phyloP scores from a whole-genome alignment of 805 yeast genomes.

The Maudiozyma bulderi region DNA sequence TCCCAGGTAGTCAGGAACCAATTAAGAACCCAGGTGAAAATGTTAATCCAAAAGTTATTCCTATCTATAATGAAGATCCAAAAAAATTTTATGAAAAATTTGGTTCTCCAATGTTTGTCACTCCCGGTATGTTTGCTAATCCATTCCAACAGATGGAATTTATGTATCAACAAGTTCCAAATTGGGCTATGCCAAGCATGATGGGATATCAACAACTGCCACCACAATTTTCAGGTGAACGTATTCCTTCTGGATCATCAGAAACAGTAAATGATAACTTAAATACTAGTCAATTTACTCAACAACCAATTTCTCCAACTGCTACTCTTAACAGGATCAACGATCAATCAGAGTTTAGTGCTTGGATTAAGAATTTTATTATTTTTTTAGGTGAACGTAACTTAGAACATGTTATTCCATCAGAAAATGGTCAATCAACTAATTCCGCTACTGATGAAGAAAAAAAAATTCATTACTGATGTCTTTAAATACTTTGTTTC shows the following conservation, averaged over 20 bases:
- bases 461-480: background rate
- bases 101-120: background rate
- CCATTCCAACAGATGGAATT: background rate
- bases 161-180: background rate
- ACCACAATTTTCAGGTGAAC: background rate
- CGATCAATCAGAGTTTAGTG: background rate
- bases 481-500: constrained; percentile 1
- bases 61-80: background rate
- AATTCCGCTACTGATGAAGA: background rate
- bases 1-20: background rate
- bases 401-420: background rate
- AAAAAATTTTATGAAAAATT: background rate
- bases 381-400: background rate
- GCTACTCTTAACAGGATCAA: background rate
- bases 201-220: background rate
- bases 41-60: background rate
- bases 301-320: background rate
- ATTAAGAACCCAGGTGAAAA: background rate
- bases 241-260: background rate
- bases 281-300: background rate
- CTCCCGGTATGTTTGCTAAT: background rate
- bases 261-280: background rate
- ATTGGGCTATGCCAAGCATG: background rate
- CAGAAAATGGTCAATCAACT: background rate
- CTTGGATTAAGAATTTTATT: background rate